Conservation (phyloP, 371 early-diverging fungal species). For the Phascolomyces articulosus region DNA sequence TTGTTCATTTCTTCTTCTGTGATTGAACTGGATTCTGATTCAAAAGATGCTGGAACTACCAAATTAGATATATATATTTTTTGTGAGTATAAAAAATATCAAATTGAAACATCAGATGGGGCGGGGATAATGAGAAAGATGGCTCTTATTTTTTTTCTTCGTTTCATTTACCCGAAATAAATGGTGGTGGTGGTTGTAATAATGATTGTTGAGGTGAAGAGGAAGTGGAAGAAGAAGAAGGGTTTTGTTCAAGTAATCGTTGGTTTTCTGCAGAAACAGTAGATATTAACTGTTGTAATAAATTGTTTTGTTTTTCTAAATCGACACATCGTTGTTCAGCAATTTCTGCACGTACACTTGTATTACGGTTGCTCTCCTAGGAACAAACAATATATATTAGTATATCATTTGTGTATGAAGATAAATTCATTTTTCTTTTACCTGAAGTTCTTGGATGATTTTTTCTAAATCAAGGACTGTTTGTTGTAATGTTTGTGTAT, state of each 20-base stretch:
- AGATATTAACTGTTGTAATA: constrained; percentile 5
- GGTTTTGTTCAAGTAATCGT: background rate
- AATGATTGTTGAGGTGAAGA: too few species aligned
- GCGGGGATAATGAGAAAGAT: too few species aligned
- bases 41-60: background rate
- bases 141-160: too few species aligned
- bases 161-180: background rate
- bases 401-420: background rate
- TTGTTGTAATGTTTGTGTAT: constrained; percentile 19
- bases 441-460: constrained; percentile 19
- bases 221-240: too few species aligned
- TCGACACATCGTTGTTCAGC: constrained; percentile 14
- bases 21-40: constrained; percentile 1
- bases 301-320: background rate
- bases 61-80: background rate
- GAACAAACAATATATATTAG: background rate
- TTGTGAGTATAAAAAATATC: background rate
- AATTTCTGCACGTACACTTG: constrained; percentile 12
- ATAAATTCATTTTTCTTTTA: background rate
- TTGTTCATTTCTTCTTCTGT: background rate
- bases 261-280: constrained; percentile 13
- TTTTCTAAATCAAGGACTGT: constrained; percentile 14
- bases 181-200: background rate
- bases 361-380: constrained; percentile 21
- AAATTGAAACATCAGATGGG: too few species aligned